Evolutionary conservation across 495 filamentous ascomycete genomes (phyloP).

Genomic region (Hypoxylon perforatum): DNA sequence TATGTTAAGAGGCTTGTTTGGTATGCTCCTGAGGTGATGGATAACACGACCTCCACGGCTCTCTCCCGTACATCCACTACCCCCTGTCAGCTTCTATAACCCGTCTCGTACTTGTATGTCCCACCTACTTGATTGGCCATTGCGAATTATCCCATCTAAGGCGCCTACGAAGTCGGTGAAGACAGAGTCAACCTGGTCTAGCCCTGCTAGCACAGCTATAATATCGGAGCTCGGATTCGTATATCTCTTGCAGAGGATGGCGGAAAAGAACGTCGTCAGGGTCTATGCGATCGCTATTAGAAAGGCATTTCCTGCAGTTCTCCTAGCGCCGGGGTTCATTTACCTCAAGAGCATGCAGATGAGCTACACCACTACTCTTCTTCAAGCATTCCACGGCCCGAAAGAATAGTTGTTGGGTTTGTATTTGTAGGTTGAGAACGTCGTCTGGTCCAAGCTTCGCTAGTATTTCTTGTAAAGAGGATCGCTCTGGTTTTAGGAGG

Average conservation of each 20-base stretch:
- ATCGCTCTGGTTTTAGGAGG: conserved; percentile 79
- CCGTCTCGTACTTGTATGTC: not conserved
- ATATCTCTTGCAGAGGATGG: conserved; percentile 86
- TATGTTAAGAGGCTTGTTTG: conserved; percentile 94
- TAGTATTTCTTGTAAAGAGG: conserved; percentile 72
- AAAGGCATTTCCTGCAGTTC: conserved; percentile 14
- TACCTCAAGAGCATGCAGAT: conserved; percentile 90
- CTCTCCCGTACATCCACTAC: conserved; percentile 79
- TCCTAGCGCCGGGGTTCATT: conserved; percentile 16
- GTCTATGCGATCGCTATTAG: conserved; percentile 67
- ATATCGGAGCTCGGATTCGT: conserved; percentile 96
- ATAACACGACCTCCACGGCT: conserved; percentile 82
- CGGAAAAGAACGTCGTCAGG: conserved; percentile 85
- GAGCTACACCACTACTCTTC: conserved; percentile 67
- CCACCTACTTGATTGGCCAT: conserved; percentile 73
- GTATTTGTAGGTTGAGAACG: conserved; percentile 74
- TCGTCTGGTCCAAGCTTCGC: conserved; percentile 76
- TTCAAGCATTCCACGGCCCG: conserved; percentile 77
- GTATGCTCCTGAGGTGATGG: conserved; percentile 90
- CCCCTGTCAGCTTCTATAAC: not conserved
- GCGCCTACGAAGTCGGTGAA: conserved; percentile 89
- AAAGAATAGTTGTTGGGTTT: conserved; percentile 82
- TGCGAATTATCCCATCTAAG: conserved; percentile 83
- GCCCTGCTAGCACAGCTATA: conserved; percentile 86
- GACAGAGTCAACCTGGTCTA: conserved; percentile 85